Conservation (phyloP, 2,329 filamentous ascomycete genomes). For the Fusarium neocosmosporiellum region DNA sequence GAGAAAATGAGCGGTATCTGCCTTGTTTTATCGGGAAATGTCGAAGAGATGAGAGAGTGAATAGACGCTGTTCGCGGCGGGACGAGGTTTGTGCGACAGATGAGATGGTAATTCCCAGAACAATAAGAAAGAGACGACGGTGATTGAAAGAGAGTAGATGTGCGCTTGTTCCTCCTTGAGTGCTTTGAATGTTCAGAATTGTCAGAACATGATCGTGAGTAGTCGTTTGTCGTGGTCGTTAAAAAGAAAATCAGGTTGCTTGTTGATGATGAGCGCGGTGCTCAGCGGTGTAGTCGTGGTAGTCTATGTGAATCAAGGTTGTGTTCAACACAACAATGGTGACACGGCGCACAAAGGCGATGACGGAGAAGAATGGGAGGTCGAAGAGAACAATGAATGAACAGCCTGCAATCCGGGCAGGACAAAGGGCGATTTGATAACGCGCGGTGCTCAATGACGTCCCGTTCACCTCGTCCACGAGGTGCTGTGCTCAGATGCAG, state of each 20-base stretch:
- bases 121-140: conserved; percentile 18
- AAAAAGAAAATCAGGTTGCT: conserved; percentile 24
- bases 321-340: conserved; percentile 37
- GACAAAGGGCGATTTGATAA: conserved; percentile 18
- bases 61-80: conserved; percentile 14
- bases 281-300: conserved; percentile 16
- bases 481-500: conserved; percentile 24
- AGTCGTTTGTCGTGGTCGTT: conserved; percentile 13
- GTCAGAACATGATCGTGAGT: conserved; percentile 40
- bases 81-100: conserved; percentile 15
- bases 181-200: conserved; percentile 18
- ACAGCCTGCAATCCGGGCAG: conserved; percentile 22
- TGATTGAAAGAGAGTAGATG: conserved; percentile 34
- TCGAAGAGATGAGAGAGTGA: conserved; percentile 17
- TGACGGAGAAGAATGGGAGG: conserved; percentile 1
- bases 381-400: conserved; percentile 8
- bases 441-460: conserved; percentile 16
- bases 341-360: conserved; percentile 26
- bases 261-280: conserved; percentile 12
- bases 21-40: conserved; percentile 17
- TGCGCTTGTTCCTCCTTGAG: conserved; percentile 35
- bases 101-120: conserved; percentile 10
- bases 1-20: conserved; percentile 18
- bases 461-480: conserved; percentile 35
- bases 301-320: conserved; percentile 15